Conservation (phyloP, 306 rosid species). For the Quercus variabilis region DNA sequence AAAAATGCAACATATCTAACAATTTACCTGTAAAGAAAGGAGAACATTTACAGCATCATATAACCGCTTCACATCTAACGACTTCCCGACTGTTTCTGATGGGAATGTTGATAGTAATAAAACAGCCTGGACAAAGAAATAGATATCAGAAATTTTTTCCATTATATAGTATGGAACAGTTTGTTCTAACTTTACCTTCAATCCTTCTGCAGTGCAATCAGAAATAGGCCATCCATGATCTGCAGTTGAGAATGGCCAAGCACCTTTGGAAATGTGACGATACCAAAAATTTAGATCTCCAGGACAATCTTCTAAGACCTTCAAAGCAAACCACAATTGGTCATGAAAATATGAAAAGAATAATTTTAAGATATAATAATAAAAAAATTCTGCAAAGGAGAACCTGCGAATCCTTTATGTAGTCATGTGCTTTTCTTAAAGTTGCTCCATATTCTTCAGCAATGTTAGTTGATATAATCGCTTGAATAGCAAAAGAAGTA, state of each 20-base stretch:
- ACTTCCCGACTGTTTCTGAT: conserved; percentile 68
- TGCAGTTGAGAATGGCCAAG: conserved; percentile 91
- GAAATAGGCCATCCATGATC: conserved; percentile 99
- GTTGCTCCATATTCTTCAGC: conserved; percentile 62
- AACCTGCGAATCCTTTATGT: conserved; percentile 81
- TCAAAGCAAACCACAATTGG: conserved; percentile 7
- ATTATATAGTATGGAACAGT: not conserved
- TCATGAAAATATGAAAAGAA: not conserved
- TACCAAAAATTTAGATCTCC: conserved; percentile 77
- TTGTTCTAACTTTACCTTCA: conserved; percentile 41
- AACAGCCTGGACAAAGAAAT: conserved; percentile 47
- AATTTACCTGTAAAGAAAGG: conserved; percentile 73
- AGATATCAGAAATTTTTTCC: not conserved
- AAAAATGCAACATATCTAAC: not conserved
- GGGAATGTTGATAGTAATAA: conserved; percentile 57
- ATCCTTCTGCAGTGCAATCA: conserved; percentile 92
- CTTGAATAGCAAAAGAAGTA: conserved; percentile 78
- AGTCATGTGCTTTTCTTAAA: conserved; percentile 69
- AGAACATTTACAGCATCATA: conserved; percentile 76
- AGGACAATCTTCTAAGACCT: conserved; percentile 74
- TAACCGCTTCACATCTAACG: conserved; percentile 48
- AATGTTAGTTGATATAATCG: conserved; percentile 74
- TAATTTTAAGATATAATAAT: conserved; percentile 8
- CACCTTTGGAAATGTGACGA: conserved; percentile 91
- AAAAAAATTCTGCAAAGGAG: not conserved